A percentile compares a stretch with the other conserved stretches of the same genome.
phyloP scores from a whole-genome alignment of 1,284 basidiomycete species.

The Lentinus polychrous region DNA sequence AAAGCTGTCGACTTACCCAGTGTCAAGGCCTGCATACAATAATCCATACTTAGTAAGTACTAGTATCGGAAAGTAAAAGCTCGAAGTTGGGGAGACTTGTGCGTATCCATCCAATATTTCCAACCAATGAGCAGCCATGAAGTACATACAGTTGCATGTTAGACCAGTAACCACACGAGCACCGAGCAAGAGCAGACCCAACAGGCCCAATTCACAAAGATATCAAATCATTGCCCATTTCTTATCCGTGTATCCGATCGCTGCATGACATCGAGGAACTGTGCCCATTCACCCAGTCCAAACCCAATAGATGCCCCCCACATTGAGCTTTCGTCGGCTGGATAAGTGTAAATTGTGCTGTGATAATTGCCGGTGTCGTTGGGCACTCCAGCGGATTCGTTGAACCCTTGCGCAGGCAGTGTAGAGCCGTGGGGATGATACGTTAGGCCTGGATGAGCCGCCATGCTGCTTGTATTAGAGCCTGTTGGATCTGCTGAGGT shows the following conservation, averaged over 20 bases:
- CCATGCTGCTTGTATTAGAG: background rate
- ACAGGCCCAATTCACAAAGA: background rate
- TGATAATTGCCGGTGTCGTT: background rate
- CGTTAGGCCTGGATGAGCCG: background rate
- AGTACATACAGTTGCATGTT: too few species aligned
- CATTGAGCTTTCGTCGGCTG: slow-evolving; percentile 29
- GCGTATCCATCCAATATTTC: too few species aligned
- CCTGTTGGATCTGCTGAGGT: background rate
- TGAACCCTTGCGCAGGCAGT: background rate
- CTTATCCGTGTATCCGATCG: slow-evolving; percentile 18
- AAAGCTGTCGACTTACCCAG: too few species aligned
- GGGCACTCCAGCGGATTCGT: background rate
- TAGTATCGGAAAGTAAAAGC: too few species aligned
- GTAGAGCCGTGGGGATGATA: too few species aligned
- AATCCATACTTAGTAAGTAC: too few species aligned
- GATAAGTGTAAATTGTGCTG: slow-evolving; percentile 18
- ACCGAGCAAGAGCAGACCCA: background rate
- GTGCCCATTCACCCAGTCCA: slow-evolving; percentile 34
- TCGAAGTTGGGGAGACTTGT: too few species aligned
- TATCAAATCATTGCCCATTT: too few species aligned
- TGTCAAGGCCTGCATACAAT: too few species aligned
- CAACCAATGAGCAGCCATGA: too few species aligned
- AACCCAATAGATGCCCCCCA: slow-evolving; percentile 36
- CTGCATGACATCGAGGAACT: slow-evolving; percentile 41
- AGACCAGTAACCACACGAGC: too few species aligned